Evolutionary conservation across 1,139 yeast genomes (phyloP), one percentile per base, ranked within the genome.

Genomic region (Chernovozyma sophiae-reginae): DNA sequence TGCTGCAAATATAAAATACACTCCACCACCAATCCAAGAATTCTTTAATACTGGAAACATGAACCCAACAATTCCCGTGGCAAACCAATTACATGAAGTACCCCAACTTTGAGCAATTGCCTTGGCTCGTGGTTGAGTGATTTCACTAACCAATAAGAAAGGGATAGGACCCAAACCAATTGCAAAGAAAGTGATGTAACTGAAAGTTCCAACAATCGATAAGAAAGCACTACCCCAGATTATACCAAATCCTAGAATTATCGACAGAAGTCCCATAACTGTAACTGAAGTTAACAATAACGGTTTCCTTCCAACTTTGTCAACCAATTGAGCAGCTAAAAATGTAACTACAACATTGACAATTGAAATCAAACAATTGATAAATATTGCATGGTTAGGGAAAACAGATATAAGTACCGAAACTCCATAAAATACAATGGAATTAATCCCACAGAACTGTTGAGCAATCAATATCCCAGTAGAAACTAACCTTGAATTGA

Each of bases 151-250:
- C 41, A 90, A 62, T 46, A 90, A 64, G 61, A 90, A 90, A 25
- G 98, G 97, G 36, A 92, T 86, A 12, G 98, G 97, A 0, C 98
- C 98, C 43, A 89, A 59, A 0, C 98, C 98, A 33, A 84, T 64
- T 0, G 97, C 97, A 64, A 90, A 92, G 30, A 87, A 77, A 0
- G 83, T 77, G 34, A 90, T 89, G 56, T 86, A 89, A 2, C 75
- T 58, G 40, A 86, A 76, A 0, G 90, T 81, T 2, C 92, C 80
- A 0, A 74, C 38, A 1, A 86, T 79, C 1, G 94, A 74, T 13
- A 85, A 46, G 0, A 68, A 24, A 0, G 87, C 67, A 43, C 64
- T 65, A 7, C 68, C 60, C 25, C 59, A 49, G 7, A 77, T 58
- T 32, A 87, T 81, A 3, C 95, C 94, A 17, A 76, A 36, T 1